Base-by-base conservation (phyloP, 139 green algal species). In the Chlamydomonas schloesseri region DNA sequence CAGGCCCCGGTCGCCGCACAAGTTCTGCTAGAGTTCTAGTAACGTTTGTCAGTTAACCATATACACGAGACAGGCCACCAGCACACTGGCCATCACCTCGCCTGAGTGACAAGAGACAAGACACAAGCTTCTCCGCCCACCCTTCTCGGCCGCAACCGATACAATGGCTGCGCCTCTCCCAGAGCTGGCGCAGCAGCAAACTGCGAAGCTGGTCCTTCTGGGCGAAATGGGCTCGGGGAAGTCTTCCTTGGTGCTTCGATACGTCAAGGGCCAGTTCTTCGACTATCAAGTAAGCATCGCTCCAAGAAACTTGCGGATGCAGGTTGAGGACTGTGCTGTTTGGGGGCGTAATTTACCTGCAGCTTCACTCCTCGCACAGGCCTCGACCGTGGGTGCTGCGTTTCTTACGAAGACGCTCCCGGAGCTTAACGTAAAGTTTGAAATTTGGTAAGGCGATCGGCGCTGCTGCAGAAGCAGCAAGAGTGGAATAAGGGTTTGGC, bases 161-260 rank as follows among this genome's bases (percentile, higher is more conserved):
- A 50, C 42, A 50, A 50, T 50, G 42, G 42, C 64, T 37, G 64
- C 17, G 64, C n/a, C 17, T 34, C 29, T 74, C 26, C 18, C 81
- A 15, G 69, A 71, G 29, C 33, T 95, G n/a, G 36, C 76, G 4
- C 90, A 93, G 80, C 88, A 92, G 71, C 84, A 91, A 23, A 93
- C 88, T 6, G 94, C 95, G 14, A 98, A 98, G 88, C 91, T 98
- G 55, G 97, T 99, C 31, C 91, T 99, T 21, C 92, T 99, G 34
- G 98, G 98, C 0, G 98, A 99, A 86, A 99, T 99, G 98, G 98
- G 96, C 57, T 94, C 94, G 26, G 98, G 98, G 20, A 99, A 99
- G 90, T 98, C 95, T 13, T 96, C 88, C 68, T 87, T 99, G 37
- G 98, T 99, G 53, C 90, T 99, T 50, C 92, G 98, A 47, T 99